Base-by-base conservation (phyloP, 192 early-diverging fungal species). In the Funneliformis mosseae region DNA sequence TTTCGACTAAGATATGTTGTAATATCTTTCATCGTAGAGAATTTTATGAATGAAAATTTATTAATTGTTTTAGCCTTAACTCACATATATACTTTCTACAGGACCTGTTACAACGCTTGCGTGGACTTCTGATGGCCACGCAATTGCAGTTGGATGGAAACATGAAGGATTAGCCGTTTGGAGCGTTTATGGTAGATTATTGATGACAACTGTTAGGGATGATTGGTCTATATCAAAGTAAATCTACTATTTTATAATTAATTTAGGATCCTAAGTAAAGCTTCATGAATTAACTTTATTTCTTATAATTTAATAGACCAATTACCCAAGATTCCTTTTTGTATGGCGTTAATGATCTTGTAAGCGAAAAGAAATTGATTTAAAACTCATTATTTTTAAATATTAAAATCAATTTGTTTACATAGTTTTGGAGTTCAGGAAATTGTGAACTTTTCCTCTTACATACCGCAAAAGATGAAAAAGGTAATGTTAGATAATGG, bases 111-210 rank as follows among this genome's bases (percentile, higher is more conserved):
- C 79, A 8, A 84, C 88, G 0, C 59, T 95, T n/a, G 85, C 84
- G 25, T 96, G 95, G 95, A 90, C 92, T 33, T 84, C 85, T 12
- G 92, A 94, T 81, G 93, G 94, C 55, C 89, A 89, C 75, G 91
- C 91, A 0, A 80, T 96, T n/a, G 92, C 92, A 11, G 90, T 90
- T 43, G 92, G 91, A 50, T 93, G 90, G 87, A 82, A 75, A 25
- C 75, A 83, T 74, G 90, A 90, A 42, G 93, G 95, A 14, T 79
- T 94, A 25, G 88, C 91, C 1, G 81, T 96, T 7, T 96, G 95
- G 95, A 96, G 93, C 84, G 90, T 91, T 8, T 96, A 90, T 79
- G 95, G 95, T 8, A 84, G 86, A 3, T 77, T 92, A 16, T 74
- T 93, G 9, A 89, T 90, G 66, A 85, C 86, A 61, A 89, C 92